These are phyloP conservation scores for Cyberlindnera xylosilytica DNA, from an alignment of 805 yeast species.

Conservation along the genomic window DNA sequence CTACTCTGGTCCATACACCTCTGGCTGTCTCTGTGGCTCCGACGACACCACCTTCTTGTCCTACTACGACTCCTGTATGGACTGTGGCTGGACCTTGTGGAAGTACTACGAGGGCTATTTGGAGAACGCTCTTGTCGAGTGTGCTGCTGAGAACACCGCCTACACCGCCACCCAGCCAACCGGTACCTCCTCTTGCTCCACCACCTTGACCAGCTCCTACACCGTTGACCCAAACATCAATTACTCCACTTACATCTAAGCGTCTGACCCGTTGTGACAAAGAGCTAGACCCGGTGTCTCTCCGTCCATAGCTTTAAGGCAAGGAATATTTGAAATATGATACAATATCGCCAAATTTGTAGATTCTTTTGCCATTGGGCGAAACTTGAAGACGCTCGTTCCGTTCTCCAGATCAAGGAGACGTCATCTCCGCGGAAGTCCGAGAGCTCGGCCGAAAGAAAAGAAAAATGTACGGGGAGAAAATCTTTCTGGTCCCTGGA, in stretches of 20 bases:
- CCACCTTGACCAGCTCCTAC: conserved; percentile 19
- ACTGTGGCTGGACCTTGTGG: conserved; percentile 38
- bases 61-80: conserved; percentile 28
- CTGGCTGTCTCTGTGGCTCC: conserved; percentile 20
- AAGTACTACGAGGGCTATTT: conserved; percentile 29
- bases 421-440: too few relatives aligned
- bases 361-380: too few relatives aligned
- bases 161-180: conserved; percentile 28
- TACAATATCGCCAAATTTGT: neutral
- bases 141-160: conserved; percentile 15
- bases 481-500: neutral
- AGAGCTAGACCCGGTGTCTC: neutral
- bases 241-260: conserved; percentile 6
- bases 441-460: neutral
- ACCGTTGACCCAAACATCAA: conserved; percentile 7
- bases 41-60: conserved; percentile 18
- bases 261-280: neutral
- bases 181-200: conserved; percentile 30
- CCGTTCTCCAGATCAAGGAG: too few relatives aligned
- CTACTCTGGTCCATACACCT: conserved; percentile 15
- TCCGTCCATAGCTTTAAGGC: too few relatives aligned
- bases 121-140: conserved; percentile 24
- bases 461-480: neutral
- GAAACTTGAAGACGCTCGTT: too few relatives aligned
- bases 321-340: too few relatives aligned